Conservation (phyloP, 169 alveolate genomes). For the Plasmodium relictum region DNA sequence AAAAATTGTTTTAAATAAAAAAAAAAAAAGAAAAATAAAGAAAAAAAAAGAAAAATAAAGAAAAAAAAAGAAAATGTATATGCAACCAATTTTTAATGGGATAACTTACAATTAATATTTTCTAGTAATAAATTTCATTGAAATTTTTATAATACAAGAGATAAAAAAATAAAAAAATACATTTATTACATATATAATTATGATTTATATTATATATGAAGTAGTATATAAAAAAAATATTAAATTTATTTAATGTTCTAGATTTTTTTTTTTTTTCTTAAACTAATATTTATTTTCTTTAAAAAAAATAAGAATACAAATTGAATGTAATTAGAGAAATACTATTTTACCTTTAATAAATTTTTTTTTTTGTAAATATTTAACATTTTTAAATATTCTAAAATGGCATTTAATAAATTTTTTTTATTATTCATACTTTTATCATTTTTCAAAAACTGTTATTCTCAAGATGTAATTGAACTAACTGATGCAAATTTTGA, state of each 20-base stretch:
- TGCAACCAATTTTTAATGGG: not conserved
- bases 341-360: not conserved
- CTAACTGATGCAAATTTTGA: constrained; percentile 82
- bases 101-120: not conserved
- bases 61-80: not conserved
- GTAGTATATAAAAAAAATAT: no score
- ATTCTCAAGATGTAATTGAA: constrained; percentile 77
- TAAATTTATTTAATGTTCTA: constrained; percentile 27
- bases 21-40: not conserved
- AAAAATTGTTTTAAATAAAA: constrained; percentile 3
- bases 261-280: constrained; percentile 13
- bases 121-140: no score
- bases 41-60: not conserved
- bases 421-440: constrained; percentile 29
- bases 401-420: constrained; percentile 51
- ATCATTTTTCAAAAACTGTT: constrained; percentile 49
- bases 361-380: not conserved
- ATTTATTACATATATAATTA: no score
- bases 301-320: constrained; percentile 21
- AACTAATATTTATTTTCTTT: constrained; percentile 4
- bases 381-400: constrained; percentile 12
- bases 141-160: no score
- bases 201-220: no score
- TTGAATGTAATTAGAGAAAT: not conserved
- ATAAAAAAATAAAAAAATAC: no score